A percentile compares a stretch with the other conserved stretches of the same genome.
These are phyloP conservation scores for Torulaspora gathmanii DNA, from an alignment of 805 yeast species.

Conservation along the genomic window DNA sequence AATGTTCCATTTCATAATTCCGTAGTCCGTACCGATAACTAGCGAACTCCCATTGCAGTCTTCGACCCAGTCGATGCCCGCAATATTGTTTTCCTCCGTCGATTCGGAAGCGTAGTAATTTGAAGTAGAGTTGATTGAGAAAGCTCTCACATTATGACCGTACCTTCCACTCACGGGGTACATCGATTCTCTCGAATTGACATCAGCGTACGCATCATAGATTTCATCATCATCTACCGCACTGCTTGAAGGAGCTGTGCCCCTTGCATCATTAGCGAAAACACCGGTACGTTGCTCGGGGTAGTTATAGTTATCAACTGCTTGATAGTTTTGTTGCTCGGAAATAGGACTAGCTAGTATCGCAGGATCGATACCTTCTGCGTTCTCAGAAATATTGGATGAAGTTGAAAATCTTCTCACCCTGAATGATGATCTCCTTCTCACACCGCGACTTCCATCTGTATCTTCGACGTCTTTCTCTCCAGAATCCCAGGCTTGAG, in stretches of 20 bases:
- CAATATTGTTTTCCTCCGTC: constrained; percentile 45
- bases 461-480: constrained; percentile 1
- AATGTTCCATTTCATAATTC: constrained; percentile 65
- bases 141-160: constrained; percentile 9
- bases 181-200: constrained; percentile 6
- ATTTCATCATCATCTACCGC: constrained; percentile 22
- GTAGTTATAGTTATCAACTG: constrained; percentile 19
- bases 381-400: constrained; percentile 13
- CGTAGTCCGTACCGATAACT: constrained; percentile 61
- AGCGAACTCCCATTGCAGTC: constrained; percentile 48
- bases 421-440: constrained; percentile 19
- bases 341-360: constrained; percentile 11
- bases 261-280: constrained; percentile 9
- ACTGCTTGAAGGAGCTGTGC: constrained; percentile 2
- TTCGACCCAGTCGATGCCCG: constrained; percentile 58
- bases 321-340: constrained; percentile 11
- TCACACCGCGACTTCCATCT: background rate
- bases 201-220: constrained; percentile 18
- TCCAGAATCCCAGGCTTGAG: constrained; percentile 8
- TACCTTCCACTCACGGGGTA: constrained; percentile 10
- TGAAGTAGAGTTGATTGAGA: constrained; percentile 9
- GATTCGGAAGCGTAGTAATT: constrained; percentile 16
- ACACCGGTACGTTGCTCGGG: constrained; percentile 13
- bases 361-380: constrained; percentile 11
- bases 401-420: constrained; percentile 32